Evolutionary conservation across 306 rosid species (phyloP), one percentile per base, ranked within the genome.

Genomic region (Sphenostylis stenocarpa): DNA sequence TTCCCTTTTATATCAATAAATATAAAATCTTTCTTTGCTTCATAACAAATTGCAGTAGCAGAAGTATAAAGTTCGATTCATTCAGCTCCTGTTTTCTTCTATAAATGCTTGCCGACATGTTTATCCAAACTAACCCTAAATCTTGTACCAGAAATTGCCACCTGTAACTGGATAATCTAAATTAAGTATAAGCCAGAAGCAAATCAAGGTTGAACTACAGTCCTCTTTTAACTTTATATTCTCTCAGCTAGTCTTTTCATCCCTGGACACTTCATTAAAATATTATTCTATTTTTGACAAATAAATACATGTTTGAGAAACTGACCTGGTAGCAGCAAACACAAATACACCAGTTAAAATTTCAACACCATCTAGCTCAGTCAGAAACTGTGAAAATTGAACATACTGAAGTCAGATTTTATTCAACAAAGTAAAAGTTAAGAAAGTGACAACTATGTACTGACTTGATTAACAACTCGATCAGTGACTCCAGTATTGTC

Each of bases 401-500:
- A 45, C 86, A 75, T 10, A 84, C 15, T n/a, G 47, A 3, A 45
- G 83, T 73, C 70, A 80, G 82, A 65, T 70, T 79, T 84, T 67
- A 76, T 67, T 60, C 70, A 61, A 69, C 24, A 21, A 34, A 65
- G 45, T 62, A 51, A 17, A 72, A 73, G 56, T 19, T 60, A 19
- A 53, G 67, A 75, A 69, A 34, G 15, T 48, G 66, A 70, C 16
- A 70, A 57, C 45, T 23, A 64, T 64, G 73, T 39, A 86, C 86
- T 69, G 48, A 94, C 98, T 80, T 94, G 98, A 89, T 94, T 94
- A 78, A 92, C 98, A 48, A 94, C 97, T 75, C 98, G 97, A 74
- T 94, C 98, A 55, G 97, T 94, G 26, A 94, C 98, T 83, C 98
- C 98, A 77, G 97, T 94, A 83, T 94, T 94, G 87, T 94, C 98